Percentiles rank a stretch among this genome's conserved stretches.
Evolutionary conservation across 1,284 basidiomycete species (phyloP).

Genomic region (Meira nashicola): DNA sequence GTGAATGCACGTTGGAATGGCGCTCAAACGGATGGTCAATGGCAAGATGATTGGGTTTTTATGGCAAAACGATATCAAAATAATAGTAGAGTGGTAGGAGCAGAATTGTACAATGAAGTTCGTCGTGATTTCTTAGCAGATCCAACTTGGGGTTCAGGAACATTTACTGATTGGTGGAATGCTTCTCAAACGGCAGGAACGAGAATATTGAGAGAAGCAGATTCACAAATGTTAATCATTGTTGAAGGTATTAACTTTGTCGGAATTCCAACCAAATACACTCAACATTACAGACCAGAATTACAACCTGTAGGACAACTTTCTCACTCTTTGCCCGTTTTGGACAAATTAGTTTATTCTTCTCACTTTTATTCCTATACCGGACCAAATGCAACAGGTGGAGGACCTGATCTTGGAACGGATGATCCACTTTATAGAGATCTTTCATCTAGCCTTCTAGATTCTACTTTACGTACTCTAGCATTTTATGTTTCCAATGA

Average conservation of each 20-base stretch:
- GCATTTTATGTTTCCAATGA: slow-evolving; percentile 15
- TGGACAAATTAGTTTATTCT: slow-evolving; percentile 20
- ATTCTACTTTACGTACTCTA: neutral
- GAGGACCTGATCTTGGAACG: neutral
- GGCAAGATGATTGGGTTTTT: slow-evolving; percentile 15
- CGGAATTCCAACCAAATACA: slow-evolving; percentile 13
- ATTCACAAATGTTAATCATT: slow-evolving; percentile 16
- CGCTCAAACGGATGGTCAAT: slow-evolving; percentile 9
- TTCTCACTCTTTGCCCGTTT: slow-evolving; percentile 13
- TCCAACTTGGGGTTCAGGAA: slow-evolving; percentile 15
- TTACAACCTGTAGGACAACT: slow-evolving; percentile 13
- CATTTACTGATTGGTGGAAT: slow-evolving; percentile 14
- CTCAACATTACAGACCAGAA: slow-evolving; percentile 14
- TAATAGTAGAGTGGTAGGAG: slow-evolving; percentile 18
- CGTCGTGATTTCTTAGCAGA: slow-evolving; percentile 12
- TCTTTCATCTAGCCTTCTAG: slow-evolving; percentile 2
- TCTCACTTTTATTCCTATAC: slow-evolving; percentile 21
- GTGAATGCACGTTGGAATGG: slow-evolving; percentile 17
- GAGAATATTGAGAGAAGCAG: slow-evolving; percentile 17
- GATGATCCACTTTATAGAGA: slow-evolving; percentile 16
- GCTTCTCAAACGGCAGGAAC: slow-evolving; percentile 11
- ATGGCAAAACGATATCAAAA: slow-evolving; percentile 14
- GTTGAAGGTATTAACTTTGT: slow-evolving; percentile 21
- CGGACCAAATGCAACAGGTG: slow-evolving; percentile 18
- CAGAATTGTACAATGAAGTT: slow-evolving; percentile 19